Evolutionary conservation across 2,329 filamentous ascomycete species (phyloP), one percentile per base, ranked within the genome.

Genomic region (Neopestalotiopsis sp.): DNA sequence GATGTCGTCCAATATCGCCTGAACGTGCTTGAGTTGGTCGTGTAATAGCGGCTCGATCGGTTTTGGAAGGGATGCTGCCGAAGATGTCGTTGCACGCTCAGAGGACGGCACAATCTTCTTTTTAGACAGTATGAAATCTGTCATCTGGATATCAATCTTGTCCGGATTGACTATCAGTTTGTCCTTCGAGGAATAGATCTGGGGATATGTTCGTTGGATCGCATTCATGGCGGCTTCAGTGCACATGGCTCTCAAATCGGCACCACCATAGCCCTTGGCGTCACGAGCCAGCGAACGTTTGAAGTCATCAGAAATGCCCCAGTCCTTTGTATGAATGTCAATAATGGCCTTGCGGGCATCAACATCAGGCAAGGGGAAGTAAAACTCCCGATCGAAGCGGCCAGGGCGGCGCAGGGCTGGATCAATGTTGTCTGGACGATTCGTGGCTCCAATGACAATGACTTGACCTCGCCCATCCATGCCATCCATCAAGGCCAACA

Each of bases 391-490:
- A 78, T 99, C 96, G 77, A 99, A 99, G 65, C 96, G 92, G 58
- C 96, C 97, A 24, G 96, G 95, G 65, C 95, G 91, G 70, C 96
- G 92, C 69, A 99, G 86, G n/a, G 95, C 95, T 73, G 95, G 95
- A 79, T 99, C 95, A 71, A 99, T 95, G 66, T 96, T 97, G 80
- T 98, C 95, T 0, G 96, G 95, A 72, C 95, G 90, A 79, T 99
- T 99, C 69, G 95, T 99, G n/a, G 96, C 96, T 73, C 96, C 96
- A 75, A 99, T 98, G 45, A 99, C 95, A 78, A 99, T 97, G 70
- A 99, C 96, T 80, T 99, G 96, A 38, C 95, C 95, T 78, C 95
- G 91, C n/a, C 94, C 95, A 76, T 98, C 95, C 95, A 98, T 98
- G 71, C 95, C 95, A 80, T 98, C 95, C 95, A 98, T 98, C 75